Base-by-base conservation (phyloP, 2,329 filamentous ascomycete genomes). In the Cadophora sp. region DNA sequence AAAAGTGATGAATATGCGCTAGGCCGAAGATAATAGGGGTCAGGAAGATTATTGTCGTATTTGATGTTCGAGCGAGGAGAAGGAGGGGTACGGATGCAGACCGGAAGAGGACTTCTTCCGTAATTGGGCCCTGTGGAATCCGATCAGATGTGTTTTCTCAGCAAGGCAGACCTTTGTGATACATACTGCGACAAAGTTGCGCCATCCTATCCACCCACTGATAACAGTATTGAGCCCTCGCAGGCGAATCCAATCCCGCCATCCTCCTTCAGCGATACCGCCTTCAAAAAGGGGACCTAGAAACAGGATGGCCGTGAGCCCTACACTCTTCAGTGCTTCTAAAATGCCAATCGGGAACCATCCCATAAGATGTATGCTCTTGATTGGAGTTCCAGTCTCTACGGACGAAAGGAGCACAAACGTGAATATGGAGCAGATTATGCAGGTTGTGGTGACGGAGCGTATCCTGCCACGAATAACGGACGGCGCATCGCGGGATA, bases 1-100 rank as follows among this genome's bases (percentile, higher is more conserved):
- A 97, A 79, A 97, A 93, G 81, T 99, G 96, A 80, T 99, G 95
- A 59, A 97, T 81, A 81, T 99, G 96, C 8, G 96, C 94, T 55
- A 97, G 89, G 62, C 95, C 95, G 77, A 98, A 98, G 79, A 97
- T 91, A 12, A 97, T 82, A 7, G 95, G 95, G 1, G 93, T 92
- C 12, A 93, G 82, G 80, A 97, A 93, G 76, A 97, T 87, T 72
- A 92, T 93, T 50, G 82, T 82, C 1, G 69, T 70, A 26, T 72
- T 81, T 3, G 78, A 76, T 0, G 82, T 79, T 55, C 85, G 86
- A 24, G 93, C 89, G 61, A 94, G 83, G 34, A 97, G 82, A 76
- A 97, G 90, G 12, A 97, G 85, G 1, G 95, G 92, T 48, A 97
- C 86, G 63, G 94, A 90, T 73, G 94, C 89, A 3, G 93, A 93